Evolutionary conservation across 2,329 filamentous ascomycete species (phyloP), one percentile per base, ranked within the genome.

Genomic region (Cladobotryum protrusum): DNA sequence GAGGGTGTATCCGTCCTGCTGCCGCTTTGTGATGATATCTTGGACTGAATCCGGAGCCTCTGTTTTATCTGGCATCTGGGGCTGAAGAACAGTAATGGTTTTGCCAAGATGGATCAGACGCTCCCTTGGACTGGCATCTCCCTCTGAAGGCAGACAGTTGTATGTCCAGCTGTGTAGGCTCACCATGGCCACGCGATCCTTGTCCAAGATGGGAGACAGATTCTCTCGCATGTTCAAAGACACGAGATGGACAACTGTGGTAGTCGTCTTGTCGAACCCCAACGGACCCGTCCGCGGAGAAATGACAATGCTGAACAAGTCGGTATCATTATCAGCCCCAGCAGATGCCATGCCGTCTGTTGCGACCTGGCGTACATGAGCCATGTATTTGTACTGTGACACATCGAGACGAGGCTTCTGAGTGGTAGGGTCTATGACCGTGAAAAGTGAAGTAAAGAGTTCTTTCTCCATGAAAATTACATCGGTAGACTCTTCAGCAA

Each of bases 161-260:
- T 72, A 72, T 1, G 56, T 60, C 72, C 72, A 74, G 33, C 61
- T 66, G 49, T 66, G 55, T 3, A 74, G 56, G 1, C 65, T 69
- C 12, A 59, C 56, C 29, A 73, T 47, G 2, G 53, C 64, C 1
- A 54, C 52, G 43, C 15, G 49, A 11, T 37, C 40, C 3, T 18
- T 35, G 8, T 15, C 45, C 14, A 36, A 17, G 11, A 36, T 37
- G 11, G 41, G 37, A 29, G 19, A 20, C 44, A 35, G 29, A n/a
- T 6, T 14, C 11, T 37, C n/a, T 8, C 15, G 17, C 18, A 14
- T n/a, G 13, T 42, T 15, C 13, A 52, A 32, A 11, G 50, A 52
- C 9, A 52, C 41, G 2, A 52, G 42, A 18, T 52, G 50, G 6
- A 42, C 50, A 18, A 40, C 13, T 7, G 35, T 32, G 12, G 43